Evolutionary conservation across 2,329 filamentous ascomycete species (phyloP).

Genomic region (Aspergillus bombycis): DNA sequence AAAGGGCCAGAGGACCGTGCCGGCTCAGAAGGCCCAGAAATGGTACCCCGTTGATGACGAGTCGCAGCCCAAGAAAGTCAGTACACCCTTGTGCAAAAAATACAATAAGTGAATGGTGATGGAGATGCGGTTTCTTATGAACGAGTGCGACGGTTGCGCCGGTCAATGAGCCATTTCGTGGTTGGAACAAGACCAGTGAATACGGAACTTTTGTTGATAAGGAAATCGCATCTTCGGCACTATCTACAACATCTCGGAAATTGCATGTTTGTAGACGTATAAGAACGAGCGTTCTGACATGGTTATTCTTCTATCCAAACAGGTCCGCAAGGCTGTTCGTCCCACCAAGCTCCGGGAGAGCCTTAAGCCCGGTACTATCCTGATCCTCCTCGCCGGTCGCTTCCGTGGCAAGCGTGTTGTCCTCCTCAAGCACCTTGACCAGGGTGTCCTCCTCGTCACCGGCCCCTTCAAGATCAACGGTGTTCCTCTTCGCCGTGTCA

Average conservation of each 20-base stretch:
- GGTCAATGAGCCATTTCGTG: constrained; percentile 23
- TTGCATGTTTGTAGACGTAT: constrained; percentile 7
- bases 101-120: constrained; percentile 20
- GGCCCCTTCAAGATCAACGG: constrained; percentile 99
- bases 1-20: constrained; percentile 92
- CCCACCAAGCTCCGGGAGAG: constrained; percentile 84
- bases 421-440: constrained; percentile 95
- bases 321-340: constrained; percentile 95
- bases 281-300: constrained; percentile 27
- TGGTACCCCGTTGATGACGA: constrained; percentile 98
- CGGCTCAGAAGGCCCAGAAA: constrained; percentile 92
- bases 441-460: constrained; percentile 98
- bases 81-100: constrained; percentile 49
- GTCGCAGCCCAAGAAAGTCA: constrained; percentile 88
- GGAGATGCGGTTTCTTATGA: constrained; percentile 32
- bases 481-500: constrained; percentile 84
- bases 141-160: constrained; percentile 36
- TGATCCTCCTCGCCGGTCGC: constrained; percentile 98
- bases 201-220: constrained; percentile 28
- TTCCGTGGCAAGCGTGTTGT: constrained; percentile 99
- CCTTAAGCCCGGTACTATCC: constrained; percentile 91
- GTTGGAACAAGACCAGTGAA: constrained; percentile 24
- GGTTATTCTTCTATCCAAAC: constrained; percentile 33
- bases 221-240: constrained; percentile 26
- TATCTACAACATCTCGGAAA: constrained; percentile 6